Evolutionary conservation across 441 rosid genomes (phyloP), one percentile per base, ranked within the genome.

Genomic region (Jatropha podagrica): DNA sequence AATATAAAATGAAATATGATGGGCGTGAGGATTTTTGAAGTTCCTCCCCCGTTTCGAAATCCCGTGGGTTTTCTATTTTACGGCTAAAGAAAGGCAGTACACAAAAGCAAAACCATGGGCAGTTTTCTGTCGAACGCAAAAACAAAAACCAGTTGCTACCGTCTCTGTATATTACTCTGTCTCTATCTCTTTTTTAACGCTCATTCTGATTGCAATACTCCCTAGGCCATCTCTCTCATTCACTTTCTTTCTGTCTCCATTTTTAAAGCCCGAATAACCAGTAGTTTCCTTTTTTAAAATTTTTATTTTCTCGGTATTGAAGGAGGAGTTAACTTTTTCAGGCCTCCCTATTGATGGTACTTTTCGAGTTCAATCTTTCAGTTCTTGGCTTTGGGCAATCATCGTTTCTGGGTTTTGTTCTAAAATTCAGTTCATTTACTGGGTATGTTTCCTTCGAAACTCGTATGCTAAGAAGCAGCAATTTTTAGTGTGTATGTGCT

Each of bases 71-170:
- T 18, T 4, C 3, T 14, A 4, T 52, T 14, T 54, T 15, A 14
- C 4, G 17, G 18, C 7, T 15, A 5, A 17, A 17, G 15, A 17
- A 5, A 52, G 18, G 11, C 7, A 44, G 17, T 12, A 51, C 56
- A 12, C 61, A 8, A 62, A 62, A n/a, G 40, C 77, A 82, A 89
- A 89, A 89, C 94, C 89, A 84, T 84, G 88, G 91, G 90, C 90
- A 77, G 83, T 77, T 75, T 79, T 64, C 74, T 56, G 75, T 71
- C 81, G 7, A 46, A 71, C 71, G 18, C 71, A 14, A 78, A 51
- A 65, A 69, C 48, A 79, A 54, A 49, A 68, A 54, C 81, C 77
- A 42, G 73, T 46, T 63, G 74, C 91, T 85, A 26, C 66, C 62
- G 62, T 67, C 81, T 63, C 74, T 71, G 79, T 83, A 81, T 84